These are phyloP conservation scores for Penicillium rolfsii DNA, from an alignment of 2,329 filamentous ascomycete genomes.

Conservation along the genomic window DNA sequence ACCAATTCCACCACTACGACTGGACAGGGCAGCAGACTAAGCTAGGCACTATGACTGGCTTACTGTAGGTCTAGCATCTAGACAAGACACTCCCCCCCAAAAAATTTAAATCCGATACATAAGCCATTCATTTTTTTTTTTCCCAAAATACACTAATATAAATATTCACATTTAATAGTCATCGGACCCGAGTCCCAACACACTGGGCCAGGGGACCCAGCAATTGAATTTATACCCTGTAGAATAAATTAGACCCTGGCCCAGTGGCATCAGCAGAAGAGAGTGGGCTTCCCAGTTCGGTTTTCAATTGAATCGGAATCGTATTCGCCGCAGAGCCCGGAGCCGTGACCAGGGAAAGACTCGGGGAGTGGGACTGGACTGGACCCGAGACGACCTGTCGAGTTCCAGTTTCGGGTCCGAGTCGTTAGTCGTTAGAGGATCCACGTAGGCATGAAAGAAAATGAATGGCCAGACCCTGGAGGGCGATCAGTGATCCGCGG, in stretches of 20 bases:
- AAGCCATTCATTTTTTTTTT: neutral
- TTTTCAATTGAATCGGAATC: constrained; percentile 18
- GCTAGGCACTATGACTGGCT: neutral
- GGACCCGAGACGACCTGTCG: constrained; percentile 7
- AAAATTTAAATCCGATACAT: neutral
- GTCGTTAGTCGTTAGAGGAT: neutral
- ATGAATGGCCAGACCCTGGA: neutral
- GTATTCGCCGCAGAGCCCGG: constrained; percentile 16
- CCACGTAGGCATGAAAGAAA: too few species aligned
- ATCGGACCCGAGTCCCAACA: neutral
- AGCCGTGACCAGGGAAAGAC: neutral
- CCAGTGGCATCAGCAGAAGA: neutral
- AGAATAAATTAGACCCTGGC: neutral
- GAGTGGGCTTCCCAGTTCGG: constrained; percentile 4
- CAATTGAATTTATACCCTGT: neutral
- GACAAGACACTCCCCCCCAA: neutral
- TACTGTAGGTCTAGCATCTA: neutral
- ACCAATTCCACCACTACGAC: neutral
- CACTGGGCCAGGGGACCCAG: constrained; percentile 10
- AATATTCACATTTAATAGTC: neutral
- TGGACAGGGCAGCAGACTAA: neutral
- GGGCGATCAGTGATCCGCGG: constrained; percentile 7
- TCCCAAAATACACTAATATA: neutral
- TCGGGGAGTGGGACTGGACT: constrained; percentile 3
- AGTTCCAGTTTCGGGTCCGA: neutral